Evolutionary conservation across 257 asterid genomes (phyloP).

Genomic region (Cruciata laevipes): DNA sequence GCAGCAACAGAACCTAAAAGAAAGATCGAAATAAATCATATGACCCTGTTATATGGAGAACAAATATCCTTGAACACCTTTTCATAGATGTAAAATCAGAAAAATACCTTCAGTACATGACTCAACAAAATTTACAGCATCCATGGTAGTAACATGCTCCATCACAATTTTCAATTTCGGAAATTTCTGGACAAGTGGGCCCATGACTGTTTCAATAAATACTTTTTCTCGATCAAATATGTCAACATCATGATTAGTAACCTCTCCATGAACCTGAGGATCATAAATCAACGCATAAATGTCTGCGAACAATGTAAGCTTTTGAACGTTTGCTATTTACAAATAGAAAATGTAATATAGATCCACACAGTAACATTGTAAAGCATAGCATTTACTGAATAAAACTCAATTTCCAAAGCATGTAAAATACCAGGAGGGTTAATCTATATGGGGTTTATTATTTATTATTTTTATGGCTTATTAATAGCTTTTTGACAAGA

Average conservation of each 20-base stretch:
- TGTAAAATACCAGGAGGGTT: too few relatives aligned
- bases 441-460: too few relatives aligned
- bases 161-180: conserved; percentile 81
- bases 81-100: too few relatives aligned
- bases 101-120: conserved; percentile 64
- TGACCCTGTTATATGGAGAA: background rate
- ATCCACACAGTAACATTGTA: background rate
- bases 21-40: background rate
- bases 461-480: too few relatives aligned
- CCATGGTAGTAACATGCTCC: conserved; percentile 94
- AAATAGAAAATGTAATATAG: background rate
- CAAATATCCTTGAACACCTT: background rate
- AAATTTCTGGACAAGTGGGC: conserved; percentile 58
- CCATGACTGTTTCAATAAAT: conserved; percentile 65
- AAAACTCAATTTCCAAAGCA: too few relatives aligned
- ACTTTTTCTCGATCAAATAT: conserved; percentile 91
- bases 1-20: conserved; percentile 76
- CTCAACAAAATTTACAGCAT: conserved; percentile 74
- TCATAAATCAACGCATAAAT: background rate
- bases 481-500: too few relatives aligned
- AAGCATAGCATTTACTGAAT: too few relatives aligned
- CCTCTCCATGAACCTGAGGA: conserved; percentile 93
- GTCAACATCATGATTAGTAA: conserved; percentile 70
- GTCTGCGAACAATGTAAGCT: background rate
- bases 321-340: too few relatives aligned